Base-by-base conservation (phyloP, 2,329 filamentous ascomycete species). In the Phoma sp. region DNA sequence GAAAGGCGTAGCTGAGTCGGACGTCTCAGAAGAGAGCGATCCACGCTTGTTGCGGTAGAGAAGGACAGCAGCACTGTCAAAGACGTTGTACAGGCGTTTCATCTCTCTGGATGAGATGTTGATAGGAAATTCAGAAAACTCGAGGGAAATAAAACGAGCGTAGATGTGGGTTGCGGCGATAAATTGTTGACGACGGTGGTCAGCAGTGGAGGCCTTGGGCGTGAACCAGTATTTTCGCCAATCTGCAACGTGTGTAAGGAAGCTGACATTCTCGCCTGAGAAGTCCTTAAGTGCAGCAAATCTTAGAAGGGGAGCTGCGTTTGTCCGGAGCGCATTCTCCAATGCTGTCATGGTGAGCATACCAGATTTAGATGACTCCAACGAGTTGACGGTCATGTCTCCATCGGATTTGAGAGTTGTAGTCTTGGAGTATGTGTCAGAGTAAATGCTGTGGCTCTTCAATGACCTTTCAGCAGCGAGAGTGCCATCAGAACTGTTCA, bases 231-330 rank as follows among this genome's bases (percentile, higher is more conserved):
- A 57, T n/a, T 62, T 58, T 45, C 65, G 68, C 72, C 72, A 74
- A n/a, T 72, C 65, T 15, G 64, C 61, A 38, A 74, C 53, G 22
- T 72, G 63, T 2, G 66, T 73, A 5, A 74, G 64, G 46, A 74
- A 74, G 57, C 70, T 72, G 32, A 74, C 63, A 29, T 73, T 74
- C 32, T 73, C 72, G 15, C 71, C 72, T 4, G 63, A 70, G 49
- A 74, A 74, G 38, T 74, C 71, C 36, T 73, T 72, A 1, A 74
- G 50, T 0, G 71, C 70, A 24, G 72, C 70, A 33, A 74, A 74
- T 19, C 68, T 55, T 1, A 74, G 62, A 3, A 74, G 62, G 5
- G 71, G 71, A 24, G 66, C 50, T 17, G 71, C 60, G 15, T 74
- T 72, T 5, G 63, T 67, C 7, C 65, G 51, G 13, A 74, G 58